phyloP scores from a whole-genome alignment of 306 rosid species.

The Acmispon strigosus region DNA sequence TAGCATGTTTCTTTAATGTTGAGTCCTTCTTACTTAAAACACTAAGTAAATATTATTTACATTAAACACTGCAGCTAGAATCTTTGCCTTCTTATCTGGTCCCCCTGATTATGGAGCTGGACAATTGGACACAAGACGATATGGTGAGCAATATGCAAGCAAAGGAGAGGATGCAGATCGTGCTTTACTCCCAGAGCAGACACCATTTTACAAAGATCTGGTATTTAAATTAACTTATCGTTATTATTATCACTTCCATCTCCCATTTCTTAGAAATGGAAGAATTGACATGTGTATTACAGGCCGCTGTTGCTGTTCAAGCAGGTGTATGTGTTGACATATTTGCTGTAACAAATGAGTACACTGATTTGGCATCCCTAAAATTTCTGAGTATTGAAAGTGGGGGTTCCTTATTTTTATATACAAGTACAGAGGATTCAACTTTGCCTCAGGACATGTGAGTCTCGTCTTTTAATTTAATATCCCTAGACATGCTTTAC shows the following conservation, averaged over 20 bases:
- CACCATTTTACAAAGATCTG: conserved; percentile 91
- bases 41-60: conserved; percentile 28
- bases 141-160: conserved; percentile 98
- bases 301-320: conserved; percentile 98
- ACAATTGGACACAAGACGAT: conserved; percentile 84
- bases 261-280: conserved; percentile 20
- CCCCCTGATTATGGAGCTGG: conserved; percentile 99
- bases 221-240: conserved; percentile 27
- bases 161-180: conserved; percentile 97
- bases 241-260: conserved; percentile 3
- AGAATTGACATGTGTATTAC: conserved; percentile 42
- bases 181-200: conserved; percentile 96
- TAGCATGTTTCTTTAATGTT: not conserved
- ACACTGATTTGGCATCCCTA: conserved; percentile 91
- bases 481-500: conserved; percentile 5
- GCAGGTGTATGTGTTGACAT: conserved; percentile 95
- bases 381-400: conserved; percentile 88
- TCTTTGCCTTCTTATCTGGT: conserved; percentile 85
- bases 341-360: conserved; percentile 95
- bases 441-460: conserved; percentile 98
- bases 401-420: conserved; percentile 83
- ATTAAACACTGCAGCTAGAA: conserved; percentile 67
- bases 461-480: conserved; percentile 25
- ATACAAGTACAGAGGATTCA: conserved; percentile 82
- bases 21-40: not conserved